Base-by-base conservation (phyloP, 306 rosid species). In the Prinsepia uniflora region DNA sequence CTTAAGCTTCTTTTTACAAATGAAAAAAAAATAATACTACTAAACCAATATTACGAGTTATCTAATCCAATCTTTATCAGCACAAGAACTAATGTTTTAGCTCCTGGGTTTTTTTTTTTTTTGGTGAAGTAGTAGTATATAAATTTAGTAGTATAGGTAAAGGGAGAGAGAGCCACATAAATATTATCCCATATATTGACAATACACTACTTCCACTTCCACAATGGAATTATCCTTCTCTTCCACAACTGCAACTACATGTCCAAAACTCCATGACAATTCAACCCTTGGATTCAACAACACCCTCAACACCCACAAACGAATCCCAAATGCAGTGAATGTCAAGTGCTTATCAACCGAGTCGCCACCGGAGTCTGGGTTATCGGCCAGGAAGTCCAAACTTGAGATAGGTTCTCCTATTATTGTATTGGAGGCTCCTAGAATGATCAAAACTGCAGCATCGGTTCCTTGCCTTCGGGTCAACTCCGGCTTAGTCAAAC, bases 401-500 rank as follows among this genome's bases (percentile, higher is more conserved):
- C 77, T 90, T 30, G 87, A 74, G 48, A 78, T 86, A 73, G 96
- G 98, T 64, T 93, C 97, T 49, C 96, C 98, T 41, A 59, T 93
- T 20, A 78, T 92, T 40, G 72, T 92, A 2, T 73, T 63, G 47
- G 96, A 92, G 77, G 92, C 98, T 73, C 98, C 98, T 11, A 82
- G 79, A 65, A 78, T 86, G 86, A 80, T 90, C 5, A 88, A 88
- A 70, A 88, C 91, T 48, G 90, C 96, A 22, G 90, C 92, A 40
- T 79, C 93, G 3, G 73, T 92, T 22, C 92, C 96, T 5, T 90
- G 93, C 72, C 90, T 92, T 11, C 85, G 85, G 46, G 83, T 82
- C 34, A 92, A 90, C 73, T 72, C 90, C 57, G 90, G 96, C 59
- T 76, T 86, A 63, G 86, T 93, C 58, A 90, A 90, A 22, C 77